Percentiles rank a stretch among this genome's conserved stretches.
Evolutionary conservation across 345 rosid genomes (phyloP).

Genomic region (Sisymbrium irio): DNA sequence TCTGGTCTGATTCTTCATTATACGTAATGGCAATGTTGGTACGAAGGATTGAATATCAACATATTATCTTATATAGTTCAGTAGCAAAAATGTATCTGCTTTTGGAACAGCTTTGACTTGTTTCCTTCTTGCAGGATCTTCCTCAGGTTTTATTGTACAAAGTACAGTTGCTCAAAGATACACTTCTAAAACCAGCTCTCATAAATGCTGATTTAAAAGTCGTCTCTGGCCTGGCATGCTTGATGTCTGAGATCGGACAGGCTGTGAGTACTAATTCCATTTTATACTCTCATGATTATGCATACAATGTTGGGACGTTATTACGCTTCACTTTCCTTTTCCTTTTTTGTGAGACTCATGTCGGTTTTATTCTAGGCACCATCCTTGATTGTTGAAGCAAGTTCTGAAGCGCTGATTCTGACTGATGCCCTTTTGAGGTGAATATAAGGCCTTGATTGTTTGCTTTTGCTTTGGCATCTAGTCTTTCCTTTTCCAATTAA

Average conservation of each 20-base stretch:
- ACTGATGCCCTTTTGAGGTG: conserved; percentile 82
- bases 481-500: not conserved
- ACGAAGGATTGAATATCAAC: not conserved
- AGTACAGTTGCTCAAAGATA: conserved; percentile 75
- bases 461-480: not conserved
- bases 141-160: conserved; percentile 78
- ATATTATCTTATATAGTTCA: not conserved
- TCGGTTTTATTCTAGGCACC: conserved; percentile 61
- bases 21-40: not conserved
- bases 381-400: conserved; percentile 78
- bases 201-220: conserved; percentile 66
- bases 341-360: conserved; percentile 17
- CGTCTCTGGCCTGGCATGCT: conserved; percentile 79
- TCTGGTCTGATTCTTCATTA: not conserved
- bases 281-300: not conserved
- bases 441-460: conserved; percentile 21
- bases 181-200: conserved; percentile 78
- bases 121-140: conserved; percentile 61
- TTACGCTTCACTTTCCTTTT: conserved; percentile 3
- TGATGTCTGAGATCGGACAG: conserved; percentile 95
- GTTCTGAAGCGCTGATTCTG: conserved; percentile 70
- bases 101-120: conserved; percentile 4
- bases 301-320: not conserved
- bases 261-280: conserved; percentile 57
- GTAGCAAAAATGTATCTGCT: not conserved